A percentile compares a stretch with the other conserved stretches of the same genome.
These are phyloP conservation scores for Skeletonema menzelii DNA, from an alignment of 108 stramenopile species.

Conservation along the genomic window DNA sequence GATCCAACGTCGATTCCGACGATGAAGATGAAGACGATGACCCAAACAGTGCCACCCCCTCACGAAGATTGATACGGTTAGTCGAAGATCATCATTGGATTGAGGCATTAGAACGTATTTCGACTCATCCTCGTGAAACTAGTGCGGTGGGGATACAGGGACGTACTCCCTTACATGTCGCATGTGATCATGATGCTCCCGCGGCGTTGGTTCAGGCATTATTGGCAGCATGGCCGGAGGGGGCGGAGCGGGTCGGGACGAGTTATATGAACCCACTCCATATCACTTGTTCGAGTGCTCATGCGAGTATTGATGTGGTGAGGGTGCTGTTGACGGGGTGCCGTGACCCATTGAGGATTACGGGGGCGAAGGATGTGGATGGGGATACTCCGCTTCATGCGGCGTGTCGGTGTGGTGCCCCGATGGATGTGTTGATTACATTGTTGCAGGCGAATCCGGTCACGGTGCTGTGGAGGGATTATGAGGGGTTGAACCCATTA, in stretches of 20 bases:
- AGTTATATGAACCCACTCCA: conserved; percentile 71
- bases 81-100: conserved; percentile 63
- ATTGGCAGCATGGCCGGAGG: conserved; percentile 59
- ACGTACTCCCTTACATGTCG: conserved; percentile 59
- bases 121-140: conserved; percentile 48
- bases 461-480: conserved; percentile 55
- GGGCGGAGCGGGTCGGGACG: conserved; percentile 53
- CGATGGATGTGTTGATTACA: conserved; percentile 53
- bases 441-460: conserved; percentile 53
- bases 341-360: conserved; percentile 33
- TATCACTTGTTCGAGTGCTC: conserved; percentile 62
- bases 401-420: conserved; percentile 69
- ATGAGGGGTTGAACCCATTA: conserved; percentile 64
- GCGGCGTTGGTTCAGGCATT: conserved; percentile 53
- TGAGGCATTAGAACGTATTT: conserved; percentile 47
- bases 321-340: conserved; percentile 43
- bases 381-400: conserved; percentile 73
- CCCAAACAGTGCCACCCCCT: background rate
- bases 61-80: conserved; percentile 17
- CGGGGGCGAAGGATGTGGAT: conserved; percentile 61
- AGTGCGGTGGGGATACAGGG: conserved; percentile 51
- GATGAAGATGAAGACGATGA: conserved; percentile 17
- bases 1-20: conserved; percentile 1
- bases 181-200: conserved; percentile 70
- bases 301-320: conserved; percentile 62